Evolutionary conservation across 169 alveolate species (phyloP).

Genomic region (Pseudocohnilembus persalinus): DNA sequence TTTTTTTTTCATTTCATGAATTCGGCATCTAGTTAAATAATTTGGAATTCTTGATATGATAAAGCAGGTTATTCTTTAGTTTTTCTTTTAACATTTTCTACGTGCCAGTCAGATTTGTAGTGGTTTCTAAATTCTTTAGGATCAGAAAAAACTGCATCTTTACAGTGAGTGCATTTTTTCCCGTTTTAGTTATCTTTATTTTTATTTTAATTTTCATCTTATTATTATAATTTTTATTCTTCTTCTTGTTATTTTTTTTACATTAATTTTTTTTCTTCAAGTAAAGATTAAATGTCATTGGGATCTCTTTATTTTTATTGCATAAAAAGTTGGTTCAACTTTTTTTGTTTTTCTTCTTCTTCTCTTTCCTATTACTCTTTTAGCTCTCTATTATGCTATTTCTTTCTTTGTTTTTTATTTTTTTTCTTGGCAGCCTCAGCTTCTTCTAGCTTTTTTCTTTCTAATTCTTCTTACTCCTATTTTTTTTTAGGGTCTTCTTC

Average conservation of each 20-base stretch:
- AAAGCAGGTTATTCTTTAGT: neutral
- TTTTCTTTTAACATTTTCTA: constrained; percentile 29
- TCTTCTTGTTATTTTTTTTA: constrained; percentile 11
- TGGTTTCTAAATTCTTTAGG: constrained; percentile 48
- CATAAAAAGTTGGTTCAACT: constrained; percentile 20
- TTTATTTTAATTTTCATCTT: neutral
- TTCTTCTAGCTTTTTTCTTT: constrained; percentile 5
- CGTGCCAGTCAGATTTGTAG: constrained; percentile 61
- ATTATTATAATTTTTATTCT: neutral
- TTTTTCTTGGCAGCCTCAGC: constrained; percentile 8
- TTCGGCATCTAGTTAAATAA: neutral
- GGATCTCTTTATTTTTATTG: neutral
- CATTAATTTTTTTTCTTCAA: neutral
- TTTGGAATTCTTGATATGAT: neutral
- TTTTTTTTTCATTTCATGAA: neutral
- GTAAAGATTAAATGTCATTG: neutral
- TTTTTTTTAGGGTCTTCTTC: constrained; percentile 10
- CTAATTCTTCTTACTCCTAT: constrained; percentile 20
- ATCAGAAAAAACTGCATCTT: constrained; percentile 27
- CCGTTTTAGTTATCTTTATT: neutral
- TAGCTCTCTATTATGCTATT: constrained; percentile 14
- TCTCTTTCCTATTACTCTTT: constrained; percentile 23
- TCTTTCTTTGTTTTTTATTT: constrained; percentile 22
- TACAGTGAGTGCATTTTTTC: constrained; percentile 48
- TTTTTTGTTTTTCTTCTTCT: constrained; percentile 11